Evolutionary conservation across 208 protist genomes (phyloP).

Genomic region (Histomonas meleagridis): DNA sequence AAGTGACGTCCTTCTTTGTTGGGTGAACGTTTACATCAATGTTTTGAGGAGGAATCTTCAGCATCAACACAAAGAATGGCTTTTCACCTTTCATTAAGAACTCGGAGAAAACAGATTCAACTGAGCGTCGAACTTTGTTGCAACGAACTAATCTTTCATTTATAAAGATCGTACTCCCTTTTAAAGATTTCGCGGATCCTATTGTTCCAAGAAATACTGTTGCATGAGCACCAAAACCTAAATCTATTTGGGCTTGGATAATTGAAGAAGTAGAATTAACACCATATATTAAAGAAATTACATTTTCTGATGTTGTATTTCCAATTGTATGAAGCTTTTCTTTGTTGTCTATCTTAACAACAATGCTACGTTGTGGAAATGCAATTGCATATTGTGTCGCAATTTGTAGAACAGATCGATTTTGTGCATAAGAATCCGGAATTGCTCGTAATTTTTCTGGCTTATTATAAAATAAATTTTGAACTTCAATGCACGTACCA

Average conservation of each 20-base stretch:
- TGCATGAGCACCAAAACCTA: not conserved
- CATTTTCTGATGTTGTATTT: not conserved
- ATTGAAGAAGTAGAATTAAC: not conserved
- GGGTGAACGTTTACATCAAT: conserved; percentile 37
- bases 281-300: not conserved
- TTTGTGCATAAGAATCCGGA: not conserved
- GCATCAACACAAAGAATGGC: not conserved
- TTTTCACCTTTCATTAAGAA: conserved; percentile 26
- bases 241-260: not conserved
- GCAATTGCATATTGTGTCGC: not conserved
- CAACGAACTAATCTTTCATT: not conserved
- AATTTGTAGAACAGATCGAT: not conserved
- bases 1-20: conserved; percentile 36
- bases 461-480: conserved; percentile 33
- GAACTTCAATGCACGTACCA: not conserved
- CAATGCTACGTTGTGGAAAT: not conserved
- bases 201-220: not conserved
- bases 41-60: not conserved
- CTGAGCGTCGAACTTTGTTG: not conserved
- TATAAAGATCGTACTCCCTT: not conserved
- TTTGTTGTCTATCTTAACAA: not conserved
- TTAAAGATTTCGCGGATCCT: not conserved
- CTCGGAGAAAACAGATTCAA: not conserved
- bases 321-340: not conserved
- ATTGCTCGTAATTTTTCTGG: not conserved